A percentile compares a stretch with the other conserved stretches of the same genome.
Conservation (phyloP, 2,329 filamentous ascomycete species). For the Ceratocystis harringtonii region DNA sequence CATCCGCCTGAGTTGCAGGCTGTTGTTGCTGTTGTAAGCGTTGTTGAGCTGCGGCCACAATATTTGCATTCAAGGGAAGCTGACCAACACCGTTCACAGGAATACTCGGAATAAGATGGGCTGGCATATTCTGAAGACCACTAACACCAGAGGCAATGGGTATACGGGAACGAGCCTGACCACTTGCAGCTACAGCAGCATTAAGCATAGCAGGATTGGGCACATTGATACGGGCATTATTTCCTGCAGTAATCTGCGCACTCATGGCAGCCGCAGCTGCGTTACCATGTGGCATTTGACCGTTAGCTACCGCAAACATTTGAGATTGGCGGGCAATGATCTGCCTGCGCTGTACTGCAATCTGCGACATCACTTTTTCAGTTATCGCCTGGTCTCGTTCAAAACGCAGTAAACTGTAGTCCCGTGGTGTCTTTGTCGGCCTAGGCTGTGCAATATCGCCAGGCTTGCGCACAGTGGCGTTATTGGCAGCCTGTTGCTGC, state of each 20-base stretch:
- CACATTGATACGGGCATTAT: not conserved
- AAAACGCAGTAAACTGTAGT: constrained; percentile 79
- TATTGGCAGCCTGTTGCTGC: constrained; percentile 68
- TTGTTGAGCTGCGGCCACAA: constrained; percentile 23
- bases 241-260: constrained; percentile 4
- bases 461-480: constrained; percentile 68
- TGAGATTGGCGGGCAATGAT: constrained; percentile 10
- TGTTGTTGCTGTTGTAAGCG: constrained; percentile 35
- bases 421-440: constrained; percentile 61
- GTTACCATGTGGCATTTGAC: constrained; percentile 1
- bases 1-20: constrained; percentile 35
- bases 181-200: constrained; percentile 25
- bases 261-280: not conserved
- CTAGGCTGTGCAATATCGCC: constrained; percentile 41
- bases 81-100: constrained; percentile 51
- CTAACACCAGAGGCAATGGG: constrained; percentile 39
- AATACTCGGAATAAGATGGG: constrained; percentile 37
- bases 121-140: constrained; percentile 33
- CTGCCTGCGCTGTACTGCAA: constrained; percentile 32
- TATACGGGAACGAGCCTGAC: constrained; percentile 36
- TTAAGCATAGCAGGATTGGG: constrained; percentile 17
- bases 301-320: constrained; percentile 4
- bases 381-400: constrained; percentile 62
- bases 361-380: constrained; percentile 40
- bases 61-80: constrained; percentile 47